Evolutionary conservation across 768 basidiomycete genomes (phyloP), one percentile per base, ranked within the genome.

Genomic region (Naematelia encephala): DNA sequence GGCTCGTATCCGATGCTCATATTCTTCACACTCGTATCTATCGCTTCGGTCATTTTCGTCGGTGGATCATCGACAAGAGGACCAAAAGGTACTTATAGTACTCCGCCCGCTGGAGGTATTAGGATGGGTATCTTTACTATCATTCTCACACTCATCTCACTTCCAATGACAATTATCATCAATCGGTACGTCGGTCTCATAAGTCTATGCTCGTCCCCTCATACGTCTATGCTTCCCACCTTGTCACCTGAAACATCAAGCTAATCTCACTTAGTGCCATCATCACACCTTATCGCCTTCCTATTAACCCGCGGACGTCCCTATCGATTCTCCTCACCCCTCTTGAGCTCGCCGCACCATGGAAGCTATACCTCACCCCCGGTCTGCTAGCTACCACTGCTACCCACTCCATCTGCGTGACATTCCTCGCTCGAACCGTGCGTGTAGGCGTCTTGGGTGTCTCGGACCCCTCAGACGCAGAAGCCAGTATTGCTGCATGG

Each of bases 211-310:
- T 43, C 22, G 28, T 34, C 28, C 48, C 57, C 3, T 48, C n/a
- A n/a, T n/a, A n/a, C n/a, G n/a, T n/a, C n/a, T n/a, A n/a, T n/a
- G n/a, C n/a, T n/a, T n/a, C n/a, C n/a, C n/a, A n/a, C n/a, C n/a
- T n/a, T n/a, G n/a, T n/a, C n/a, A n/a, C n/a, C n/a, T n/a, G n/a
- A n/a, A n/a, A 16, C 34, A 8, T 39, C 16, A 16, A 16, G 34
- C 34, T 39, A 16, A 39, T 16, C 29, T 14, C 12, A n/a, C 13
- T 25, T 59, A 76, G 75, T 51, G 69, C 74, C 22, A 77, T 77
- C 68, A 77, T 77, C 63, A 77, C 76, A 2, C 76, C 76, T 2
- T 77, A 75, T 59, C 66, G 66, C 45, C 68, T 77, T 3, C 72
- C 76, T 28, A 58, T 48, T 25, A 60, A 64, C 46, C 69, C 72